phyloP scores from a whole-genome alignment of 176 grass and related monocot species.

The Zea luxurians region DNA sequence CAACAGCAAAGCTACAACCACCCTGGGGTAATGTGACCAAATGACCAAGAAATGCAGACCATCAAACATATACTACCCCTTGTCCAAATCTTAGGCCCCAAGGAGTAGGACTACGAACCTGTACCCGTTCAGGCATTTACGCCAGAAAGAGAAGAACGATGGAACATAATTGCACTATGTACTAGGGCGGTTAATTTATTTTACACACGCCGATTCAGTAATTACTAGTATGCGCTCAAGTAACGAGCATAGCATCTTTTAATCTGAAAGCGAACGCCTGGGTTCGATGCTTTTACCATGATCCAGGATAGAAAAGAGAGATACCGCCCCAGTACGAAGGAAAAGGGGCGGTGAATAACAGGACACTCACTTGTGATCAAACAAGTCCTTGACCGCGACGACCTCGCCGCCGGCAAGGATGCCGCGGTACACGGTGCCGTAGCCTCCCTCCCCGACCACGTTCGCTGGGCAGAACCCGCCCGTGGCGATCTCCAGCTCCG shows the following conservation, averaged over 20 bases:
- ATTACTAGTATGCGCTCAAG: not conserved
- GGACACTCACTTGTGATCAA: slow-evolving; percentile 86
- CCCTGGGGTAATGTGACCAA: slow-evolving; percentile 35
- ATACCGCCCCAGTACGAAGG: not conserved
- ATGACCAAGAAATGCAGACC: slow-evolving; percentile 38
- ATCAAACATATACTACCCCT: not conserved
- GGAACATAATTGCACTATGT: slow-evolving; percentile 21
- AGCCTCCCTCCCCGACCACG: slow-evolving; percentile 86
- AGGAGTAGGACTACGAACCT: not conserved
- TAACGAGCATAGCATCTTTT: not conserved
- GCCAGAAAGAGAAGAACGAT: not conserved
- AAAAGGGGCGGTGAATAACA: not conserved
- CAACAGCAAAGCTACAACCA: slow-evolving; percentile 48
- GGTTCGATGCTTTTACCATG: not conserved
- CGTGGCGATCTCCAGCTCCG: slow-evolving; percentile 79
- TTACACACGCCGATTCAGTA: not conserved
- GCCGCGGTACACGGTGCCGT: slow-evolving; percentile 88
- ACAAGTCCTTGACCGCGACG: slow-evolving; percentile 83
- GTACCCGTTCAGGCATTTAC: slow-evolving; percentile 23
- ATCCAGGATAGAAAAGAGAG: not conserved
- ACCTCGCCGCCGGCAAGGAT: slow-evolving; percentile 72
- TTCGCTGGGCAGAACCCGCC: slow-evolving; percentile 48
- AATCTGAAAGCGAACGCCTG: not conserved
- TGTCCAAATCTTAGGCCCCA: not conserved
- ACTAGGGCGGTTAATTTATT: not conserved